Conservation (phyloP, 1,139 yeast genomes). For the Scheffersomyces segobiensis region DNA sequence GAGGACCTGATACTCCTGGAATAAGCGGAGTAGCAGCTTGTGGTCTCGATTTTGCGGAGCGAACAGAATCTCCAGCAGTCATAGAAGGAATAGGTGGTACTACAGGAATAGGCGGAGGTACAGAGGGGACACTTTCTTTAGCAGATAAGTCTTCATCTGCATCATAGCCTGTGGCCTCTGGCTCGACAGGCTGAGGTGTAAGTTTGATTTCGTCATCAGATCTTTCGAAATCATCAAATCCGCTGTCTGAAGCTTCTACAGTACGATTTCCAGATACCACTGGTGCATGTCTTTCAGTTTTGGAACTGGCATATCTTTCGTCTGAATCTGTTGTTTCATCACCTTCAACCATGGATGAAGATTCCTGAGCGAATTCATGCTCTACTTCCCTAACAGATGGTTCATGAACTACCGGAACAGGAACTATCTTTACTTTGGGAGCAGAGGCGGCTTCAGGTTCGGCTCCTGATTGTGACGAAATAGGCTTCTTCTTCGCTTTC, state of each 20-base stretch:
- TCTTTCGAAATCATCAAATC: constrained; percentile 13
- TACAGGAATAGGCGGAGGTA: constrained; percentile 7
- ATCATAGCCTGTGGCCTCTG: constrained; percentile 43
- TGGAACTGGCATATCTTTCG: constrained; percentile 2
- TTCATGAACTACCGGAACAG: constrained; percentile 9
- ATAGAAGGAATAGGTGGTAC: constrained; percentile 2
- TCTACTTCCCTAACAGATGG: constrained; percentile 6
- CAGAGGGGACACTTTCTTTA: constrained; percentile 15
- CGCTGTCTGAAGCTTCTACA: constrained; percentile 19
- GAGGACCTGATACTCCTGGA: constrained; percentile 15
- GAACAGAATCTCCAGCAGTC: neutral
- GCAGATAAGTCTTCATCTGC: constrained; percentile 48
- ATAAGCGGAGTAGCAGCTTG: constrained; percentile 10
- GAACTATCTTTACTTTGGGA: neutral
- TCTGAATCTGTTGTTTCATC: constrained; percentile 28
- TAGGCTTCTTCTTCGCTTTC: constrained; percentile 9
- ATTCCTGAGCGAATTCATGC: constrained; percentile 14
- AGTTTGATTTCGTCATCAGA: constrained; percentile 11
- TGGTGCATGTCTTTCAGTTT: neutral
- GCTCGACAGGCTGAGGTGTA: constrained; percentile 18
- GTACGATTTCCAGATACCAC: neutral
- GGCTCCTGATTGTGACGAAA: neutral
- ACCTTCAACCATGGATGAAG: constrained; percentile 32
- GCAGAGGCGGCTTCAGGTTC: neutral
- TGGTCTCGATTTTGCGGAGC: neutral